Base-by-base conservation (phyloP, 768 basidiomycete genomes). In the Gautieria morchelliformis region DNA sequence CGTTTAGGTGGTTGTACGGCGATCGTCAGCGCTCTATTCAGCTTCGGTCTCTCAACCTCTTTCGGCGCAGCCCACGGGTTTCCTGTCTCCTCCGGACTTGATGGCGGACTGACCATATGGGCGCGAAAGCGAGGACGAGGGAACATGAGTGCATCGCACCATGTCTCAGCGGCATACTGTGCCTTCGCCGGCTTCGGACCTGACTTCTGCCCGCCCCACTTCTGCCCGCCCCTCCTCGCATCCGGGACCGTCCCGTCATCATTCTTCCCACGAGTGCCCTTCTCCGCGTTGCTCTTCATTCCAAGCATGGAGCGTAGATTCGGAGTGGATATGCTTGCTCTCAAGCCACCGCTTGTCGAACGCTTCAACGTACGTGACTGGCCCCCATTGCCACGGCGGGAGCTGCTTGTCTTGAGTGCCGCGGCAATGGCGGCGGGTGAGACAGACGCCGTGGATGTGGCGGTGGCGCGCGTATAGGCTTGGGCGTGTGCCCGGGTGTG, bases 101-200 rank as follows among this genome's bases (percentile, higher is more conserved):
- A 71, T 11, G 78, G 79, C 1, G 83, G 79, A 59, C 78, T 80
- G 53, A 80, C 47, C 30, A 58, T 49, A 47, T 61, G 60, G 17
- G 60, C 60, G 64, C 78, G 80, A 63, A 91, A 78, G 52, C 87
- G 75, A 12, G 89, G 89, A 1, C 86, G 79, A 3, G 89, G 89
- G 56, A 89, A 84, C 24, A 90, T 68, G 9, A 90, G 63, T 0
- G 87, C 87, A 61, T 90, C 87, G 68, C 88, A 91, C 86, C 87
- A 89, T 17, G 84, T 82, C 69, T 89, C 86, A 0, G 86, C 79
- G 2, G 82, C 79, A 1, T 48, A 59, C 32, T 55, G 53, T 4
- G 53, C 46, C 41, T 55, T 55, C 17, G 27, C 22, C 19, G 17
- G 15, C 42, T 44, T 55, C 30, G 30, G 48, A 49, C 4, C 3